Evolutionary conservation across 768 basidiomycete species (phyloP).

Genomic region (Lactifluus piperatus): DNA sequence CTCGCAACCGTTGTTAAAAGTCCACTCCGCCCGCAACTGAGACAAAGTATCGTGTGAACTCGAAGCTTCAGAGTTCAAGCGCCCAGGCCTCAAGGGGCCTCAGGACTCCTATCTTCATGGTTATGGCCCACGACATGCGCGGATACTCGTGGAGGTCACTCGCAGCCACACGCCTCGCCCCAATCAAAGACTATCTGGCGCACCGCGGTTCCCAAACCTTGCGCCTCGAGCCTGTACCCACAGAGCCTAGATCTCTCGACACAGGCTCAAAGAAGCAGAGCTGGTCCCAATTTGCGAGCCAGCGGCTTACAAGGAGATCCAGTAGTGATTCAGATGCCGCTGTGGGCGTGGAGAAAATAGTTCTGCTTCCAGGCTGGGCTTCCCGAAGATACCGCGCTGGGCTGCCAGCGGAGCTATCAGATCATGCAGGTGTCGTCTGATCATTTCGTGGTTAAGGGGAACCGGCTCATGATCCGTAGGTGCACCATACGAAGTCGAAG

Average conservation of each 20-base stretch:
- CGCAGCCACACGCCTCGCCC: slow-evolving; percentile 26
- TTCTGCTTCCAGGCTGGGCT: slow-evolving; percentile 80
- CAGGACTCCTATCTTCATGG: neutral
- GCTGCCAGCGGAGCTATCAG: slow-evolving; percentile 4
- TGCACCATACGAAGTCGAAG: slow-evolving; percentile 54
- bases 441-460: neutral
- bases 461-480: slow-evolving; percentile 28
- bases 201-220: slow-evolving; percentile 20
- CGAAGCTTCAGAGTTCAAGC: neutral
- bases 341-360: slow-evolving; percentile 36
- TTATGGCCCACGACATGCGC: slow-evolving; percentile 29
- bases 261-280: slow-evolving; percentile 29
- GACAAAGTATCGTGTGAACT: neutral
- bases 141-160: slow-evolving; percentile 25
- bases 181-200: slow-evolving; percentile 43
- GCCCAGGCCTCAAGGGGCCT: too few species aligned
- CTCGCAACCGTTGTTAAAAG: neutral
- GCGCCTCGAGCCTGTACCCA: neutral
- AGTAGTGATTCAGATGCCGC: slow-evolving; percentile 20
- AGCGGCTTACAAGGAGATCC: slow-evolving; percentile 31
- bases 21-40: neutral
- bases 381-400: slow-evolving; percentile 37
- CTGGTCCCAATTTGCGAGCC: slow-evolving; percentile 58
- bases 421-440: slow-evolving; percentile 25
- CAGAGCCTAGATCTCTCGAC: slow-evolving; percentile 22